A percentile compares a stretch with the other conserved stretches of the same genome.
These are phyloP conservation scores for Rehmannia glutinosa DNA, from an alignment of 257 asterid genomes.

Conservation along the genomic window DNA sequence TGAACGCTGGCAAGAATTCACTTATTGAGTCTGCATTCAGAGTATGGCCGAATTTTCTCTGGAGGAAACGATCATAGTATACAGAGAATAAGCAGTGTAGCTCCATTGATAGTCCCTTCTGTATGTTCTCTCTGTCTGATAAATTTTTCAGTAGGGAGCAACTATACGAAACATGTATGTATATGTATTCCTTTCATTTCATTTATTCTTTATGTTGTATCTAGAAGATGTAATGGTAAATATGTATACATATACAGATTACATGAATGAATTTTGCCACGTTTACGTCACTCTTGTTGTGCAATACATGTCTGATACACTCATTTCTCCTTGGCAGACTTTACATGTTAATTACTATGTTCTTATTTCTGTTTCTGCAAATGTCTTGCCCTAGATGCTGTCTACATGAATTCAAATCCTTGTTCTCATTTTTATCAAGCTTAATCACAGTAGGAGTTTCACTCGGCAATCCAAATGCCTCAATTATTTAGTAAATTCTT, in stretches of 20 bases:
- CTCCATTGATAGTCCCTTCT: background rate
- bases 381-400: background rate
- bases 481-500: no score
- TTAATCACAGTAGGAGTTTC: no score
- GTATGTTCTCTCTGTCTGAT: background rate
- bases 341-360: background rate
- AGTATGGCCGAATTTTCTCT: no score
- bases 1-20: no score
- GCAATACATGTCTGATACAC: background rate
- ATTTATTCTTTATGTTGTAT: conserved; percentile 33
- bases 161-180: conserved; percentile 6
- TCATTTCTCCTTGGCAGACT: background rate
- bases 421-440: no score
- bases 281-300: background rate
- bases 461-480: no score
- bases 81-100: no score
- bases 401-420: background rate
- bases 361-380: background rate
- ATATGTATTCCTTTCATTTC: conserved; percentile 12
- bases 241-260: conserved; percentile 16
- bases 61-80: no score
- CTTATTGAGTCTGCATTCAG: no score
- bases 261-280: background rate
- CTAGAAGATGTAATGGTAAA: background rate
- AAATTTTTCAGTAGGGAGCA: conserved; percentile 7